These are phyloP conservation scores for Symmetrospora coprosmae DNA, from an alignment of 768 basidiomycete genomes.

Conservation along the genomic window DNA sequence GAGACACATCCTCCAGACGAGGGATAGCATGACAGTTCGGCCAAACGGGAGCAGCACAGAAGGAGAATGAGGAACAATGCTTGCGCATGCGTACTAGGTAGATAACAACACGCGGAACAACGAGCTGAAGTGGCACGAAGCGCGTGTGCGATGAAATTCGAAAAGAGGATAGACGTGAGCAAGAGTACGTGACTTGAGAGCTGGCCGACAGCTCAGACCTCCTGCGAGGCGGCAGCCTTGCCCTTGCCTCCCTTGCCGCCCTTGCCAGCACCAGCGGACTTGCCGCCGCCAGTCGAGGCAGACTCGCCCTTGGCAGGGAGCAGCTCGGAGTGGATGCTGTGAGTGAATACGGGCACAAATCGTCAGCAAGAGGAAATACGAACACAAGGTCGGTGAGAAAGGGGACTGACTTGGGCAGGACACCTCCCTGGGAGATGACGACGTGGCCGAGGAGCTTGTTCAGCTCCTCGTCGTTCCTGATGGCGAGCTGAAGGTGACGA, in stretches of 20 bases:
- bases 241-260: not conserved
- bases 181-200: not conserved
- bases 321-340: slow-evolving; percentile 24
- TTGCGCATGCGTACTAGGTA: too few species aligned
- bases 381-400: not conserved
- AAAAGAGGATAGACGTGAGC: not conserved
- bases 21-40: too few species aligned
- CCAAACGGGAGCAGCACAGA: too few species aligned
- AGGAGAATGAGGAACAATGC: too few species aligned
- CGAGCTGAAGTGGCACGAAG: not conserved
- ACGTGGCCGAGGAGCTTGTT: slow-evolving; percentile 72
- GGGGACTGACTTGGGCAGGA: slow-evolving; percentile 47
- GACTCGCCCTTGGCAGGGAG: slow-evolving; percentile 13
- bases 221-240: not conserved
- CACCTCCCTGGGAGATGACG: slow-evolving; percentile 82
- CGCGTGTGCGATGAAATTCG: not conserved
- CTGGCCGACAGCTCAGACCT: not conserved
- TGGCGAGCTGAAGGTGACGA: slow-evolving; percentile 79
- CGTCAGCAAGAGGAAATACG: not conserved
- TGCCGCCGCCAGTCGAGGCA: slow-evolving; percentile 5
- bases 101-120: not conserved
- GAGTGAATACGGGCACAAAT: not conserved
- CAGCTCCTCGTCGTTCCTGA: slow-evolving; percentile 43
- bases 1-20: too few species aligned
- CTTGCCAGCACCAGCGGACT: too few species aligned